Percentiles rank a stretch among this genome's conserved stretches.
Conservation (phyloP, 768 basidiomycete genomes). For the Kondoa subrosea region DNA sequence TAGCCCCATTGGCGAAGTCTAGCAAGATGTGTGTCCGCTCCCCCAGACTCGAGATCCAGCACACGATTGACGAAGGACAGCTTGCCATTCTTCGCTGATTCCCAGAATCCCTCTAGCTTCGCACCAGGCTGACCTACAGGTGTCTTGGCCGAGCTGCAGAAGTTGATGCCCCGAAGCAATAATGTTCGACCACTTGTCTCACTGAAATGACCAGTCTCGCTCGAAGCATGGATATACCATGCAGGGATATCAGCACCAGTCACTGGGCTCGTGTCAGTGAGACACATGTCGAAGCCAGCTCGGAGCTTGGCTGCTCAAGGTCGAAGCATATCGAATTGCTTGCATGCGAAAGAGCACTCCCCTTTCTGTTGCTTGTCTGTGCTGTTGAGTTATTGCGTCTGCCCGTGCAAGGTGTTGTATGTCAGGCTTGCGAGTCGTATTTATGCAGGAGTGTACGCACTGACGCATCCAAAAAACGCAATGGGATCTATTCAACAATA, state of each 20-base stretch:
- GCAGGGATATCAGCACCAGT: conserved; percentile 11
- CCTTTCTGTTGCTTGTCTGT: too few relatives aligned
- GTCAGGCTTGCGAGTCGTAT: too few relatives aligned
- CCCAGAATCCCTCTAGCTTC: conserved; percentile 62
- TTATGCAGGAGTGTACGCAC: too few relatives aligned
- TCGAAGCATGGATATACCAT: conserved; percentile 23
- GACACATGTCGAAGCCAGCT: too few relatives aligned
- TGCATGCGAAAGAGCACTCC: too few relatives aligned
- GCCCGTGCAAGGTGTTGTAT: too few relatives aligned
- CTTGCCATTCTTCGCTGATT: conserved; percentile 49
- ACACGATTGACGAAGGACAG: conserved; percentile 60
- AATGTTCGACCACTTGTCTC: conserved; percentile 44
- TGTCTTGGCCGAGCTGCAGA: conserved; percentile 73
- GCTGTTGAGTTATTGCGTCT: too few relatives aligned
- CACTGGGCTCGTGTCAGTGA: conserved; percentile 4
- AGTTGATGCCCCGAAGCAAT: conserved; percentile 82
- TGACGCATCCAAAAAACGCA: too few relatives aligned
- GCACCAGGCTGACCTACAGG: conserved; percentile 56
- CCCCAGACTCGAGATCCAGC: conserved; percentile 56
- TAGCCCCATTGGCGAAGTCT: conserved; percentile 88
- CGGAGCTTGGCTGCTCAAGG: too few relatives aligned
- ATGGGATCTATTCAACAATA: too few relatives aligned
- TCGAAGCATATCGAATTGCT: too few relatives aligned
- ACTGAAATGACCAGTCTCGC: conserved; percentile 23
- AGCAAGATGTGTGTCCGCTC: conserved; percentile 63